Conservation (phyloP, 164 flowering plant genomes). For the Nymphaea colorata region DNA sequence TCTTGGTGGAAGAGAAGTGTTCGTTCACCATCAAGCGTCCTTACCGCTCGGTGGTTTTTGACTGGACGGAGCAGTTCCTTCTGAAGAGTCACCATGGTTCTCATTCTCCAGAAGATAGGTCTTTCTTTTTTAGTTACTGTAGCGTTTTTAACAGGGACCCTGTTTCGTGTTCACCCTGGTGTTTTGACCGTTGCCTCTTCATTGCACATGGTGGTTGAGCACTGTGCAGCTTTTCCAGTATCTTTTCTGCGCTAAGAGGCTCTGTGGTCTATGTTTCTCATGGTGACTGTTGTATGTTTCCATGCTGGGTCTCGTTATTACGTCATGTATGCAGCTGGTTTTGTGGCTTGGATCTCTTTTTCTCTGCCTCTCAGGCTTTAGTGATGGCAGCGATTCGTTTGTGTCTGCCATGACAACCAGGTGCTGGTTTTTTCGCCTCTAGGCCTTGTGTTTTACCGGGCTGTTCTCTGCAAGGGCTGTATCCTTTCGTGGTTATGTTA, state of each 20-base stretch:
- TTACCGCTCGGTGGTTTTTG: too few species aligned
- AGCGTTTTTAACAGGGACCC: neutral
- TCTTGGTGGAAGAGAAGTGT: too few species aligned
- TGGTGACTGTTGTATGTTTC: neutral
- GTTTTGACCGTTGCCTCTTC: neutral
- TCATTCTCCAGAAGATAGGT: too few species aligned
- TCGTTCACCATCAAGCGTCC: too few species aligned
- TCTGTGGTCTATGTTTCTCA: neutral
- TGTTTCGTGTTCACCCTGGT: neutral
- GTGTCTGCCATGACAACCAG: neutral
- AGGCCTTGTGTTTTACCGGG: neutral
- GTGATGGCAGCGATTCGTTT: neutral
- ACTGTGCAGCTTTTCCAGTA: too few species aligned
- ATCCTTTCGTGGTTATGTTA: neutral
- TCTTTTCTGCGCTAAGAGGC: neutral
- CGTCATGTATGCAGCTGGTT: neutral
- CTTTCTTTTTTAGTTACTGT: too few species aligned
- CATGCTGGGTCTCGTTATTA: neutral
- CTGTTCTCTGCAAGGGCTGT: neutral
- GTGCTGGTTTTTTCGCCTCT: neutral
- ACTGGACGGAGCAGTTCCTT: too few species aligned
- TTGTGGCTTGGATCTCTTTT: neutral
- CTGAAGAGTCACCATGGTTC: too few species aligned
- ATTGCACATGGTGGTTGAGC: too few species aligned
- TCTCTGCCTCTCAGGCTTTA: neutral